Conservation (phyloP, 208 protist species). For the Trypanosoma scelopori region DNA sequence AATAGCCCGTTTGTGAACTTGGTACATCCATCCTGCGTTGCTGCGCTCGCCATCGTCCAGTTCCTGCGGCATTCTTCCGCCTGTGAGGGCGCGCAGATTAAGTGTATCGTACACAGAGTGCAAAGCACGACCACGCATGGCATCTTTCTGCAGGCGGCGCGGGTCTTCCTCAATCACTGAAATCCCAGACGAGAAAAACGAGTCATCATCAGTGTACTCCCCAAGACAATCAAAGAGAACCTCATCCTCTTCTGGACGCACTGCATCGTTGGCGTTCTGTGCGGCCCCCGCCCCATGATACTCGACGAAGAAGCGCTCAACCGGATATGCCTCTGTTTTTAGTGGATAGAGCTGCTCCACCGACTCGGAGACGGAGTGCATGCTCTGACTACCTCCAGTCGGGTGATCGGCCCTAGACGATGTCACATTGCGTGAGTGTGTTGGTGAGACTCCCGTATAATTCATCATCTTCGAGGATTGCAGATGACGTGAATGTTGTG, state of each 20-base stretch:
- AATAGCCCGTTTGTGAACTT: constrained; percentile 78
- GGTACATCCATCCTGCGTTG: constrained; percentile 64
- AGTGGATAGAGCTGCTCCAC: constrained; percentile 81
- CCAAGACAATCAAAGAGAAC: constrained; percentile 82
- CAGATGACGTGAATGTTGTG: constrained; percentile 1
- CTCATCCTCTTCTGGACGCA: constrained; percentile 52
- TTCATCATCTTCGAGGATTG: neutral
- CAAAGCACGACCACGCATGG: constrained; percentile 43
- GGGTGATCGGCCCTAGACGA: neutral
- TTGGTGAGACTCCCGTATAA: neutral
- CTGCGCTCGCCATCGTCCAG: constrained; percentile 41
- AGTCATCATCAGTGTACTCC: constrained; percentile 92
- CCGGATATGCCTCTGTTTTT: constrained; percentile 40
- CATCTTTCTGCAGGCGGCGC: constrained; percentile 49
- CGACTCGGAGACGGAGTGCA: neutral
- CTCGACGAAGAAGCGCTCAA: constrained; percentile 86
- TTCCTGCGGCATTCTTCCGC: constrained; percentile 61
- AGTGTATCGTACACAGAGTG: constrained; percentile 71
- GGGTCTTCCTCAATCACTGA: constrained; percentile 62
- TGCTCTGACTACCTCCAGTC: neutral
- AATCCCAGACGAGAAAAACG: constrained; percentile 77
- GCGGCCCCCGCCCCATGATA: constrained; percentile 30
- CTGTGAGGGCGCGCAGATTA: constrained; percentile 48
- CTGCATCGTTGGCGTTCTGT: constrained; percentile 13
- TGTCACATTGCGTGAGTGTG: constrained; percentile 1